phyloP scores from a whole-genome alignment of 768 basidiomycete genomes.

The Podaxis sp. region DNA sequence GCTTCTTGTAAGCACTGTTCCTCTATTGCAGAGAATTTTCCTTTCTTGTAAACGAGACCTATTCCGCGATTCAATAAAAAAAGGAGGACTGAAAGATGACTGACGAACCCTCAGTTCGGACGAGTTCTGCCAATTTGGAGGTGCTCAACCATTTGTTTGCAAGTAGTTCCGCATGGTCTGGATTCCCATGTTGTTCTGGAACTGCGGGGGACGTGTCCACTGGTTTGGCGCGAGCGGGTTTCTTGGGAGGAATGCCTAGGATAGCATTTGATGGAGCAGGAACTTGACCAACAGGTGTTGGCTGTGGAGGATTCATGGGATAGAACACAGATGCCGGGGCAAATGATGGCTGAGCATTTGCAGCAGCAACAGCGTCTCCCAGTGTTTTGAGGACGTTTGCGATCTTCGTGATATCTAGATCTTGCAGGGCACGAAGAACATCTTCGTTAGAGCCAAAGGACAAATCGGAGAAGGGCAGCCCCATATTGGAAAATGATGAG shows the following conservation, averaged over 20 bases:
- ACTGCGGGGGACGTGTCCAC: background rate
- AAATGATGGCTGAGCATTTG: constrained; percentile 27
- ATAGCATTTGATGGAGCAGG: constrained; percentile 40
- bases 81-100: background rate
- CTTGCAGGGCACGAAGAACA: constrained; percentile 67
- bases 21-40: constrained; percentile 80
- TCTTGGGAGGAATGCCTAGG: constrained; percentile 33
- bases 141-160: constrained; percentile 79
- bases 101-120: constrained; percentile 55
- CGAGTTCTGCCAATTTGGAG: constrained; percentile 63
- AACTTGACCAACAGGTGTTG: constrained; percentile 35
- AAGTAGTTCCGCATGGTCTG: constrained; percentile 63
- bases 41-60: constrained; percentile 87
- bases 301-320: constrained; percentile 19
- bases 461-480: constrained; percentile 31
- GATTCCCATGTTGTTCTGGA: constrained; percentile 35
- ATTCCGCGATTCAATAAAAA: constrained; percentile 4
- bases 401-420: constrained; percentile 69
- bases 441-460: constrained; percentile 62
- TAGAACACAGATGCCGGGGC: constrained; percentile 17
- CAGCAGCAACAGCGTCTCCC: constrained; percentile 49
- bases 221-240: constrained; percentile 10
- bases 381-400: constrained; percentile 62
- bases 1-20: constrained; percentile 61
- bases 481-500: constrained; percentile 13